Conservation (phyloP, 192 early-diverging fungal genomes). For the Coemansia sp. region DNA sequence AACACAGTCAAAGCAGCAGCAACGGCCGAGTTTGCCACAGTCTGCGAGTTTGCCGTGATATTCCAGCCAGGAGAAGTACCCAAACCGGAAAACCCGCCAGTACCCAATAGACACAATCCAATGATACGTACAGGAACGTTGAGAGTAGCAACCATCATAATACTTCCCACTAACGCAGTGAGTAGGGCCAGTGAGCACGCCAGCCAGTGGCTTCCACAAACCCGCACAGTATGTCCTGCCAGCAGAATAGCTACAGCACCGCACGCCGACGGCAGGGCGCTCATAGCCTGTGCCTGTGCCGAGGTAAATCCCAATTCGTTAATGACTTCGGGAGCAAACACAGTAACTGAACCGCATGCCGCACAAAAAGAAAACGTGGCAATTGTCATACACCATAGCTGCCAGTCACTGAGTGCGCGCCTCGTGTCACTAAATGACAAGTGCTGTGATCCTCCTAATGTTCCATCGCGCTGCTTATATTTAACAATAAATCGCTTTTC, state of each 20-base stretch:
- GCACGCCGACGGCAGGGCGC: slow-evolving; percentile 40
- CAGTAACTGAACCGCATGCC: slow-evolving; percentile 18
- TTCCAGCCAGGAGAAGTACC: slow-evolving; percentile 45
- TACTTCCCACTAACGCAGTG: slow-evolving; percentile 21
- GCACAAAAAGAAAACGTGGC: slow-evolving; percentile 31
- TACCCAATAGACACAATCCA: slow-evolving; percentile 39
- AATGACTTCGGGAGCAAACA: slow-evolving; percentile 52
- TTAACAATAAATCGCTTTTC: slow-evolving; percentile 44
- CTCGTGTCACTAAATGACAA: slow-evolving; percentile 17
- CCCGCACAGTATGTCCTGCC: slow-evolving; percentile 14
- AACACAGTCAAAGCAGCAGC: slow-evolving; percentile 49
- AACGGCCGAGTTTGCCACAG: slow-evolving; percentile 40
- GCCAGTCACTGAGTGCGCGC: slow-evolving; percentile 39
- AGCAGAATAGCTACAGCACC: slow-evolving; percentile 37
- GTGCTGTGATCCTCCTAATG: slow-evolving; percentile 39
- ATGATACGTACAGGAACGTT: slow-evolving; percentile 31
- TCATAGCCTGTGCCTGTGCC: slow-evolving; percentile 46
- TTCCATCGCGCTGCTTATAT: slow-evolving; percentile 38
- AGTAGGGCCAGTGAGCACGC: slow-evolving; percentile 11
- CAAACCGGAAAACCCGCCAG: slow-evolving; percentile 38
- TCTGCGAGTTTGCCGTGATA: slow-evolving; percentile 35
- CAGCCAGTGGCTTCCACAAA: slow-evolving; percentile 36
- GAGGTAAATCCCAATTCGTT: slow-evolving; percentile 51
- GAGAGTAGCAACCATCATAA: slow-evolving; percentile 31
- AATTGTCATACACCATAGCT: slow-evolving; percentile 50